Evolutionary conservation across 2,329 filamentous ascomycete species (phyloP), one percentile per base, ranked within the genome.

Genomic region (Alternaria infectoria): DNA sequence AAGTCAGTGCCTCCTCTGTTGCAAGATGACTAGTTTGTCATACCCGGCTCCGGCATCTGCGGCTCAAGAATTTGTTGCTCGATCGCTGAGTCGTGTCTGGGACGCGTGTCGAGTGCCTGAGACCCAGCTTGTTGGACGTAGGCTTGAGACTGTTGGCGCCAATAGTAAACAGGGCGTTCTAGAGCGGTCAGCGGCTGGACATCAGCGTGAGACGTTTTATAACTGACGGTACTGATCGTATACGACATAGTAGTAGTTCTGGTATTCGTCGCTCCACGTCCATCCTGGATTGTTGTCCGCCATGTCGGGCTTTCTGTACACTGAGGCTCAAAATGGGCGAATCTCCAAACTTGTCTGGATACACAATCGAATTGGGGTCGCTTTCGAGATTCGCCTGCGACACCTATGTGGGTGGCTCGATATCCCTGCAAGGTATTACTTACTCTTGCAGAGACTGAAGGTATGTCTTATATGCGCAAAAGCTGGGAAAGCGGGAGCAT

Each of bases 171-270:
- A 13, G 21, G 47, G 10, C 6, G 10, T 8, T 25, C 56, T 51
- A 2, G 12, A 8, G 1, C 4, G 6, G n/a, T 57, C 15, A 57
- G 43, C 19, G 15, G 6, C 12, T 13, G 17, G 25, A 49, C 3
- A 1, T 2, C 30, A 32, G 30, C 30, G 12, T 21, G 12, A 11
- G n/a, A 19, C 19, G 12, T 36, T 21, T 3, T 9, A 11, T 6
- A 10, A 59, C 50, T 26, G 11, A 63, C 61, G 25, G 8, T 56
- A 55, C 19, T 40, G 17, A 23, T 64, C 30, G 17, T 46, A 49
- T 3, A 21, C 46, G 3, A 65, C 54, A 51, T 54, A 57, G 47
- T 65, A 68, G n/a, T 68, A 44, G 15, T 68, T 30, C 2, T 57
- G 17, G 25, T 68, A 8, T 7, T 6, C 8, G 3, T 12, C 3